A percentile compares a stretch with the other conserved stretches of the same genome.
These are phyloP conservation scores for Sporothrix brasiliensis DNA, from an alignment of 2,329 filamentous ascomycete genomes.

Conservation along the genomic window DNA sequence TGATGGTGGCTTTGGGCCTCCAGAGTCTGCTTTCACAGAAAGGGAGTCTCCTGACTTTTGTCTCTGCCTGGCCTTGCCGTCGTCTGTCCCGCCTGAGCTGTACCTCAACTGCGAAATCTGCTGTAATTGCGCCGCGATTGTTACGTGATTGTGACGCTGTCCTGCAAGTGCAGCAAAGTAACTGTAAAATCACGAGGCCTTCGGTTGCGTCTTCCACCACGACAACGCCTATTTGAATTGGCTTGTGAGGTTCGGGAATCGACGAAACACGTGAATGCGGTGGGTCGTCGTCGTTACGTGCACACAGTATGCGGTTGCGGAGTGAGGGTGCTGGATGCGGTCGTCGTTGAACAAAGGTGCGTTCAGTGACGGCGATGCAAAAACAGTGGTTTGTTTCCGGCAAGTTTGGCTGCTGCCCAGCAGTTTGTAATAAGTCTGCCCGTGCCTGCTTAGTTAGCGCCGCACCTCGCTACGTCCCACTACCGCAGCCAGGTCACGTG, in stretches of 20 bases:
- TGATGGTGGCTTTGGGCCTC: neutral
- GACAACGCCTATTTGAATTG: neutral
- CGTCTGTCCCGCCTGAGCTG: neutral
- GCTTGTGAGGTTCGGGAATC: neutral
- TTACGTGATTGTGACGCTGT: neutral
- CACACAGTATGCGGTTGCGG: neutral
- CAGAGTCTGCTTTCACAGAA: neutral
- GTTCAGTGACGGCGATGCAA: neutral
- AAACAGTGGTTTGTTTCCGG: slow-evolving; percentile 34
- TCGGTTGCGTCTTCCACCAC: neutral
- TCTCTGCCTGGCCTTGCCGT: neutral
- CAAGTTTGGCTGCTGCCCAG: slow-evolving; percentile 31
- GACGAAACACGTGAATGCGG: neutral
- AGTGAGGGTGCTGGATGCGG: neutral
- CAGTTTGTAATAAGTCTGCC: slow-evolving; percentile 32
- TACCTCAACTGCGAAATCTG: neutral
- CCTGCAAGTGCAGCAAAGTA: neutral
- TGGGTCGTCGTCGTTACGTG: neutral
- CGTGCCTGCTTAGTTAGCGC: slow-evolving; percentile 27
- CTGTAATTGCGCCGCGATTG: neutral
- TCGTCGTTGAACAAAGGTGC: slow-evolving; percentile 17
- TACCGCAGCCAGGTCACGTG: slow-evolving; percentile 6
- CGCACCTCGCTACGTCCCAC: neutral
- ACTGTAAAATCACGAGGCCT: neutral
- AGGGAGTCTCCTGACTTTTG: neutral